Evolutionary conservation across 768 basidiomycete species (phyloP), one percentile per base, ranked within the genome.

Genomic region (Pleurotus giganteus): DNA sequence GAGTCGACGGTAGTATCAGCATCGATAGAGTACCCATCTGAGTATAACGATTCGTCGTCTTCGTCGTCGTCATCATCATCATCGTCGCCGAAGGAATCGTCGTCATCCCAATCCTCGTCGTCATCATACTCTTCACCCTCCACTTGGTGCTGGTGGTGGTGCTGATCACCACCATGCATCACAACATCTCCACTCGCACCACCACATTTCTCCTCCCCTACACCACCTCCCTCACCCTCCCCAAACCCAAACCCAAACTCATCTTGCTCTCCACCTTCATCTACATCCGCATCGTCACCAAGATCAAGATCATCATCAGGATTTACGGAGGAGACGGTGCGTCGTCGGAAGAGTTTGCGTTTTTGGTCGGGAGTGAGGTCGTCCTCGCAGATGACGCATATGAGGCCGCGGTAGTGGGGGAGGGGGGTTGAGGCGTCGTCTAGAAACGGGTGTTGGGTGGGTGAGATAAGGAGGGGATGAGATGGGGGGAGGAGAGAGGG

Each of bases 301-400:
- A 37, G n/a, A 9, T 51, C 41, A 0, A 45, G n/a, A 64, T 60
- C 4, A 76, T 65, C 4, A 44, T 47, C 29, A 47, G 58, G 17
- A 49, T 42, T 24, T 6, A 28, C 12, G 12, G 54, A 47, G 63
- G 58, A 51, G 71, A 67, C 24, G 70, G 68, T 32, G 71, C 66
- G 53, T 9, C 52, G 37, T 32, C 28, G 21, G 52, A 36, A 45
- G 24, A 43, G 43, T 21, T 39, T 28, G 24, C 45, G 21, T 13
- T 73, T 67, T 15, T 66, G 63, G n/a, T 64, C 69, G 21, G 62
- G 59, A 39, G 73, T 69, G 3, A 81, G 60, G 65, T 90, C 88
- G 45, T 89, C 90, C 61, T 89, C 88, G 59, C 82, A 84, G 39
- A 89, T 78, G 62, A 91, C 91, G 84, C 89, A 91, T n/a, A 89